phyloP scores from a whole-genome alignment of 108 stramenopile genomes.

The Skeletonema costatum region DNA sequence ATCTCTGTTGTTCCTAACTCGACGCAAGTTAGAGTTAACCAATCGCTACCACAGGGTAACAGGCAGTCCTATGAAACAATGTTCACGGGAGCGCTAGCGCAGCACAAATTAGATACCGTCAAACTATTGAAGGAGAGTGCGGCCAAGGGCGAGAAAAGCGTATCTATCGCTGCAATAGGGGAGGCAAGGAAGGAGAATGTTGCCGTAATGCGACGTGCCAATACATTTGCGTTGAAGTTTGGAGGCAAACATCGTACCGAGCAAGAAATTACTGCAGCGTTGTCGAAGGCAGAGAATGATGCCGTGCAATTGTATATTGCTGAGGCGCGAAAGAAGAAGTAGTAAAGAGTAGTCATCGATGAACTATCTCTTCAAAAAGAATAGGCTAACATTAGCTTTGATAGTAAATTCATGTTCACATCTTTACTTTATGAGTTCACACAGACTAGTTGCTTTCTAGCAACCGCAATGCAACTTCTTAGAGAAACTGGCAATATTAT shows the following conservation, averaged over 20 bases:
- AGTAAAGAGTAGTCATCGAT: not conserved
- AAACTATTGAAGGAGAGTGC: constrained; percentile 24
- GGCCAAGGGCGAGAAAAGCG: constrained; percentile 18
- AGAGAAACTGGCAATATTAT: too few relatives aligned
- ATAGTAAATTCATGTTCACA: too few relatives aligned
- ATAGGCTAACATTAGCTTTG: too few relatives aligned
- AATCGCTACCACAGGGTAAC: not conserved
- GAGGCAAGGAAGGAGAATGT: constrained; percentile 4
- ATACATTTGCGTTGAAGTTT: not conserved
- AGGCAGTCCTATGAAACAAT: not conserved
- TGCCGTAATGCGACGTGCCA: constrained; percentile 1
- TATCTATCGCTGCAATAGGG: not conserved
- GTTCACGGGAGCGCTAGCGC: not conserved
- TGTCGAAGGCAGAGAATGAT: constrained; percentile 16
- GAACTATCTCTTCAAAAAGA: too few relatives aligned
- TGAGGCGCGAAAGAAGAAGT: not conserved
- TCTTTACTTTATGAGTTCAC: too few relatives aligned
- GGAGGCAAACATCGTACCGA: constrained; percentile 13
- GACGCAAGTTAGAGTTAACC: not conserved
- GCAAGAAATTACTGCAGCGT: not conserved
- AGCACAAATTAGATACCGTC: constrained; percentile 18
- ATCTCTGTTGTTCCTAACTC: not conserved
- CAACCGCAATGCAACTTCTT: too few relatives aligned
- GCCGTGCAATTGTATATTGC: constrained; percentile 5
- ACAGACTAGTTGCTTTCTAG: too few relatives aligned